Percentiles rank a stretch among this genome's conserved stretches.
phyloP scores from a whole-genome alignment of 169 alveolate genomes.

The Plasmodium cynomolgi region DNA sequence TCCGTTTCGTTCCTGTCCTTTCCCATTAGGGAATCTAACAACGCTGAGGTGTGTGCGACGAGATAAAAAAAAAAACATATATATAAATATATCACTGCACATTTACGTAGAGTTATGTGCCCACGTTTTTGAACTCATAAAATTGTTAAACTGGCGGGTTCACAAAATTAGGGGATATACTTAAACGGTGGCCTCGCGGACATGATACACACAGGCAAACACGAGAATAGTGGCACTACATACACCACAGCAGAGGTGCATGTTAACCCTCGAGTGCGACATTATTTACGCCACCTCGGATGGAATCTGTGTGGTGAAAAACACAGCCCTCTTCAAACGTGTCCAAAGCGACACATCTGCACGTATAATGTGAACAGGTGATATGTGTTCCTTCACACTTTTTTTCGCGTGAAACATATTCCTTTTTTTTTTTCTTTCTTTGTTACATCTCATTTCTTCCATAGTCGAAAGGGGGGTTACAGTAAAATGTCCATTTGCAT shows the following conservation, averaged over 20 bases:
- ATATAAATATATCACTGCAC: background rate
- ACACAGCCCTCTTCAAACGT: background rate
- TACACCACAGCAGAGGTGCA: background rate
- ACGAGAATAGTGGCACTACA: background rate
- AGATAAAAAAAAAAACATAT: background rate
- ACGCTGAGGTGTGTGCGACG: conserved; percentile 39
- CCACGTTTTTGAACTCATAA: background rate
- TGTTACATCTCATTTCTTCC: conserved; percentile 75
- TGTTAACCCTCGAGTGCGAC: background rate
- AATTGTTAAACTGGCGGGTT: background rate
- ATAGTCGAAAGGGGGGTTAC: conserved; percentile 8
- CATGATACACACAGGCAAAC: background rate
- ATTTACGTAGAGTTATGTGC: background rate
- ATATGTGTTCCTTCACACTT: background rate
- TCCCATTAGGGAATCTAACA: conserved; percentile 87
- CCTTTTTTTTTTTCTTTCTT: conserved; percentile 5
- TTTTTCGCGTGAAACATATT: background rate
- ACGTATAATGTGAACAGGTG: background rate
- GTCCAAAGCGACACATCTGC: background rate
- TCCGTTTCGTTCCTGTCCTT: conserved; percentile 81
- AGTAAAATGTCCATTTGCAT: conserved; percentile 61
- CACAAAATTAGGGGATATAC: background rate
- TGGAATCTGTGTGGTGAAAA: background rate
- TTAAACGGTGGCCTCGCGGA: background rate
- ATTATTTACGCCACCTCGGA: background rate